These are phyloP conservation scores for Aureobasidium sp. DNA, from an alignment of 2,329 filamentous ascomycete genomes.

Conservation along the genomic window DNA sequence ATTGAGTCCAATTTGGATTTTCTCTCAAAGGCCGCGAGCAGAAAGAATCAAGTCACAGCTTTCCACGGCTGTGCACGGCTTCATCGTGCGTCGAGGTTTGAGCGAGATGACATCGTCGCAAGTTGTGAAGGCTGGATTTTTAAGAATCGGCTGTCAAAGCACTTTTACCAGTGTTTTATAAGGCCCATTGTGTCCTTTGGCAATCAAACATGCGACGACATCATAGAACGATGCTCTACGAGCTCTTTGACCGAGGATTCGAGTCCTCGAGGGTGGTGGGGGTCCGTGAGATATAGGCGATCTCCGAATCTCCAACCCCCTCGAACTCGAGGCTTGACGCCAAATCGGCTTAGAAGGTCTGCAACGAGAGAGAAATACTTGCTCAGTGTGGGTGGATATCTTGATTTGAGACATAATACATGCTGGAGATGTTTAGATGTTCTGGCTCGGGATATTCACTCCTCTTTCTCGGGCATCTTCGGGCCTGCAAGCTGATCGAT, in stretches of 20 bases:
- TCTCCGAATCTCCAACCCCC: not conserved
- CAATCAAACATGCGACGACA: no score
- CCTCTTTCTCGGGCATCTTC: no score
- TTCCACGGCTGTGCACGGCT: not conserved
- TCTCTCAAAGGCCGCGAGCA: not conserved
- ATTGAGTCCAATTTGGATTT: not conserved
- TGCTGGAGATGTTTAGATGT: no score
- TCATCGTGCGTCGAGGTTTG: no score
- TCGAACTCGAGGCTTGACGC: not conserved
- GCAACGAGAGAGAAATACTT: not conserved
- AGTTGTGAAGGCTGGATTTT: not conserved
- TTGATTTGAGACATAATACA: not conserved
- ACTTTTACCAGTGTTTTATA: not conserved
- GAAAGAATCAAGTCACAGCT: not conserved
- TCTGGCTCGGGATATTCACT: no score
- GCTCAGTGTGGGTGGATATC: no score
- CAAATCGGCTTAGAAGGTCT: not conserved
- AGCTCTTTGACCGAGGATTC: not conserved
- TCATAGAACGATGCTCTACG: not conserved
- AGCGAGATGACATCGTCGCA: not conserved
- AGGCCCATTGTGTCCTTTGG: not conserved
- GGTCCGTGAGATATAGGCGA: not conserved
- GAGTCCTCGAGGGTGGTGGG: not conserved
- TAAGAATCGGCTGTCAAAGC: not conserved
- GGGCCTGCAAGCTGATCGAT: no score